Percentiles rank a stretch among this genome's conserved stretches.
Evolutionary conservation across 177 flowering plant genomes (phyloP).

Genomic region (Vitis hybrid): DNA sequence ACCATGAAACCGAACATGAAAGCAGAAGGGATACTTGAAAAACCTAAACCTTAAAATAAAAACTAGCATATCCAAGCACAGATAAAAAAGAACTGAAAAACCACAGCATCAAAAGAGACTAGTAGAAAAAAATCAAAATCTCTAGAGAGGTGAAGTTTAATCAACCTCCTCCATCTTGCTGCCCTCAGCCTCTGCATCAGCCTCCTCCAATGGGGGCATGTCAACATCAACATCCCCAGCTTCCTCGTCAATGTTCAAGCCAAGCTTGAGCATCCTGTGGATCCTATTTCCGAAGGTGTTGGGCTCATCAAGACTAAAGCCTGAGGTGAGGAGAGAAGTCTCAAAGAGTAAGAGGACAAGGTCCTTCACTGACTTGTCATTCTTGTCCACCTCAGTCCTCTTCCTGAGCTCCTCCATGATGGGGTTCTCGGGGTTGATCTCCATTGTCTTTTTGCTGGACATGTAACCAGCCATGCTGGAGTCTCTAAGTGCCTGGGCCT

Average conservation of each 20-base stretch:
- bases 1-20: too few species aligned
- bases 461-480: slow-evolving; percentile 54
- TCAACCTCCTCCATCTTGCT: slow-evolving; percentile 88
- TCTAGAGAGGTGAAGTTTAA: slow-evolving; percentile 19
- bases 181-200: slow-evolving; percentile 56
- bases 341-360: slow-evolving; percentile 53
- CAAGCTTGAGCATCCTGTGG: slow-evolving; percentile 30
- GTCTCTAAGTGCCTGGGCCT: slow-evolving; percentile 57
- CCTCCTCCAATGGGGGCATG: slow-evolving; percentile 61
- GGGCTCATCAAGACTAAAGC: slow-evolving; percentile 33
- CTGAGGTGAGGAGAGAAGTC: slow-evolving; percentile 51
- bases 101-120: neutral
- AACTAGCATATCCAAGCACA: too few species aligned
- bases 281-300: slow-evolving; percentile 38
- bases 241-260: slow-evolving; percentile 55
- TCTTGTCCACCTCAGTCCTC: slow-evolving; percentile 61
- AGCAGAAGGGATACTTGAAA: too few species aligned
- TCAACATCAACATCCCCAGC: slow-evolving; percentile 47
- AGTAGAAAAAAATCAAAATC: neutral
- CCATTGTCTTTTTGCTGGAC: slow-evolving; percentile 65
- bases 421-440: slow-evolving; percentile 53
- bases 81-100: too few species aligned
- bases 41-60: too few species aligned
- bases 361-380: slow-evolving; percentile 62
- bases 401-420: slow-evolving; percentile 58